A percentile compares a stretch with the other conserved stretches of the same genome.
Evolutionary conservation across 768 basidiomycete species (phyloP).

Genomic region (Leccinum pellstonianum): DNA sequence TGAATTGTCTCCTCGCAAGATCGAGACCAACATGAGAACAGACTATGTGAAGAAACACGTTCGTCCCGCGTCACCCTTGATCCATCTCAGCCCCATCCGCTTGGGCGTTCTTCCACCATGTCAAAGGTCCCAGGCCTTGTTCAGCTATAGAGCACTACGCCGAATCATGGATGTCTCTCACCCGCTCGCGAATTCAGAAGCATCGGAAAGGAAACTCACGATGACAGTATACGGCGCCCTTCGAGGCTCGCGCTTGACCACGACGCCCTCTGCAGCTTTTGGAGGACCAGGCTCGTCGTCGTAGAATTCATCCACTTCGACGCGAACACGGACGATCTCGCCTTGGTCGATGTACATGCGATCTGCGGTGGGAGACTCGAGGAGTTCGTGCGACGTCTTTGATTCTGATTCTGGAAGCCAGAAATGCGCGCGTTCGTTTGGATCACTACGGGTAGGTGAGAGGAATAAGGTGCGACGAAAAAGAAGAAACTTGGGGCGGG

Average conservation of each 20-base stretch:
- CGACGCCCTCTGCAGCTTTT: conserved; percentile 68
- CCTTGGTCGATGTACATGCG: conserved; percentile 82
- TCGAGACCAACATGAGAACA: background rate
- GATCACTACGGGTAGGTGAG: conserved; percentile 48
- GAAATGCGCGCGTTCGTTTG: conserved; percentile 81
- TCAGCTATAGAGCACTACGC: conserved; percentile 81
- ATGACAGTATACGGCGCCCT: conserved; percentile 68
- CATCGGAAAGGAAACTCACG: conserved; percentile 42
- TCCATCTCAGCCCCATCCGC: conserved; percentile 42
- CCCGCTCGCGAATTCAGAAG: background rate
- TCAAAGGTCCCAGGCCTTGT: conserved; percentile 73
- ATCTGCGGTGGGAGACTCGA: conserved; percentile 62
- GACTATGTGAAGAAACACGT: background rate
- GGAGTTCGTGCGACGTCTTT: conserved; percentile 54
- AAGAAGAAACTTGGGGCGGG: background rate
- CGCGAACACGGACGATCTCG: conserved; percentile 72
- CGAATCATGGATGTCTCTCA: background rate
- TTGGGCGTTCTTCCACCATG: conserved; percentile 68
- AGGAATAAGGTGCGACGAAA: background rate
- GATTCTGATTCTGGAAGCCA: conserved; percentile 69
- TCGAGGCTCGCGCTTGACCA: conserved; percentile 47
- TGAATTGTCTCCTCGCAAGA: background rate
- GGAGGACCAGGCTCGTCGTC: conserved; percentile 87
- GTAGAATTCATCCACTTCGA: conserved; percentile 80
- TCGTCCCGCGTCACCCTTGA: conserved; percentile 29